phyloP scores from a whole-genome alignment of 352 stramenopile species.

The Globisporangium yorkense region DNA sequence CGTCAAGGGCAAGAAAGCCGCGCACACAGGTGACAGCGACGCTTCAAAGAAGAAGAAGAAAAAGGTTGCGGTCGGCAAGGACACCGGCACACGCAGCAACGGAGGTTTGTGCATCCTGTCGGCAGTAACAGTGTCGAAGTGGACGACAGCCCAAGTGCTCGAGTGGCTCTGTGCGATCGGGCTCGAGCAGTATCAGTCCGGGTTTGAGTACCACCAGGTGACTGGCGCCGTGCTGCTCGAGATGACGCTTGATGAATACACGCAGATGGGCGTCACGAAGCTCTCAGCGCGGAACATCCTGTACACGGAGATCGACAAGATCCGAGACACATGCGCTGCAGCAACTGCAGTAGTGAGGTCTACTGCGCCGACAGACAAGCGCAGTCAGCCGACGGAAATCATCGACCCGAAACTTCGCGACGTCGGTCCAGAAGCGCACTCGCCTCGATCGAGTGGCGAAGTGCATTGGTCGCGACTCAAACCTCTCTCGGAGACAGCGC shows the following conservation, averaged over 20 bases:
- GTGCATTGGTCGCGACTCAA: constrained; percentile 73
- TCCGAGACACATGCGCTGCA: constrained; percentile 22
- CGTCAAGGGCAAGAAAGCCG: not conserved
- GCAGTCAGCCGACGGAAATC: constrained; percentile 24
- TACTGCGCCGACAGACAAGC: not conserved
- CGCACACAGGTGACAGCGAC: not conserved
- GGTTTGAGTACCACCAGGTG: constrained; percentile 82
- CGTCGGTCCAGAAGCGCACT: constrained; percentile 21
- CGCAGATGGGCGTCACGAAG: constrained; percentile 45
- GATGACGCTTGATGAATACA: constrained; percentile 38
- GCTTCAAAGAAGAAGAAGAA: constrained; percentile 9
- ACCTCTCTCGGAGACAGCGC: constrained; percentile 35
- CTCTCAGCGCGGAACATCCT: constrained; percentile 57
- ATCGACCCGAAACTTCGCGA: constrained; percentile 59
- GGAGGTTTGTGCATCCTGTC: constrained; percentile 20
- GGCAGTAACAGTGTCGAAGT: constrained; percentile 33
- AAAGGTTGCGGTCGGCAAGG: constrained; percentile 12
- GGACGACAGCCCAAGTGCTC: constrained; percentile 48
- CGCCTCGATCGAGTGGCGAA: constrained; percentile 13
- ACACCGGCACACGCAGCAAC: constrained; percentile 1
- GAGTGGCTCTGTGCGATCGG: constrained; percentile 56
- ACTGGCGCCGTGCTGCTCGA: constrained; percentile 38
- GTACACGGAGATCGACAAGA: constrained; percentile 41
- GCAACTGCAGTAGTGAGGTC: not conserved
- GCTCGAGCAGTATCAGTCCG: constrained; percentile 54